Evolutionary conservation across 345 rosid species (phyloP).

Genomic region (Anacardium occidentale): DNA sequence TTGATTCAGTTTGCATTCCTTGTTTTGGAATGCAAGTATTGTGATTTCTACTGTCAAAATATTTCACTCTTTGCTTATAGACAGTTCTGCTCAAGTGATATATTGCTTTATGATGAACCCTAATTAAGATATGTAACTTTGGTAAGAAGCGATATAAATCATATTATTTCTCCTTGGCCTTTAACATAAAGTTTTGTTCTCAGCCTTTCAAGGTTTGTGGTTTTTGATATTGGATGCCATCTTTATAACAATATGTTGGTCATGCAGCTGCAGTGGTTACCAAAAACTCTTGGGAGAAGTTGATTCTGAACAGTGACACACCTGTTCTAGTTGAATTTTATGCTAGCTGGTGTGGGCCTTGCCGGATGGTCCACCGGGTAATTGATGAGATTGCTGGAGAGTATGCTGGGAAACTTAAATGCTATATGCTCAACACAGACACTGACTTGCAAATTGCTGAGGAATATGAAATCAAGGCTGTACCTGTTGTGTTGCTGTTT

Average conservation of each 20-base stretch:
- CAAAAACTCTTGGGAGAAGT: conserved; percentile 60
- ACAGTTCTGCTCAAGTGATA: neutral
- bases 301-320: conserved; percentile 53
- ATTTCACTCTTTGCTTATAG: neutral
- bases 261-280: conserved; percentile 63
- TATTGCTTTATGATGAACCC: too few relatives aligned
- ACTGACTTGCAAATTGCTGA: conserved; percentile 63
- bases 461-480: conserved; percentile 80
- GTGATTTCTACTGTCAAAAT: neutral
- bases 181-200: neutral
- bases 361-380: conserved; percentile 58
- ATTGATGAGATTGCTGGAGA: conserved; percentile 82
- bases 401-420: conserved; percentile 67
- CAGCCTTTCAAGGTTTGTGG: neutral
- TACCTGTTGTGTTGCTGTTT: conserved; percentile 82
- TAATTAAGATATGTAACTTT: too few relatives aligned
- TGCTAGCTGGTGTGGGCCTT: conserved; percentile 87
- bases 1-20: neutral
- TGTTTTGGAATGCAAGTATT: neutral
- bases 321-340: conserved; percentile 89
- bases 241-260: conserved; percentile 17
- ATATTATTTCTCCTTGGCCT: neutral
- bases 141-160: too few relatives aligned
- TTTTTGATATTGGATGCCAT: neutral
- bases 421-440: conserved; percentile 75